A percentile compares a stretch with the other conserved stretches of the same genome.
Evolutionary conservation across 805 yeast genomes (phyloP).

Genomic region (Hanseniaspora jakobsenii): DNA sequence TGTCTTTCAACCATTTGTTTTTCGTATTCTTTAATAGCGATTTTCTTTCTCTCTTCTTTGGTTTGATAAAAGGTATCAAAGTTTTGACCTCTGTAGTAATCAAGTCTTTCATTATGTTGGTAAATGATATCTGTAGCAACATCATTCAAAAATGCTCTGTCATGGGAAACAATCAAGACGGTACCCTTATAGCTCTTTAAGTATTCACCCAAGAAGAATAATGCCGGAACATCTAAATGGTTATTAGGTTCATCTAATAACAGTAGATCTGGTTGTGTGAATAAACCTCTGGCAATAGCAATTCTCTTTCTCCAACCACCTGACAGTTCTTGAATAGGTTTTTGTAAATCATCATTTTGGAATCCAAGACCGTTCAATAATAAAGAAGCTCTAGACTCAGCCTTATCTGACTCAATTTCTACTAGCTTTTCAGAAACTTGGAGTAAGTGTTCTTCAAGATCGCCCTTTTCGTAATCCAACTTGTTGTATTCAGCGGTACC

Average conservation of each 20-base stretch:
- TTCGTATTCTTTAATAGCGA: constrained; percentile 87
- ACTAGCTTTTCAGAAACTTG: constrained; percentile 70
- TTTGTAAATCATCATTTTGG: constrained; percentile 64
- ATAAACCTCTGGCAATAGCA: constrained; percentile 93
- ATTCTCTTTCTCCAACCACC: constrained; percentile 99
- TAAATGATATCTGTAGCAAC: constrained; percentile 97
- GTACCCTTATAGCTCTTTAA: constrained; percentile 85
- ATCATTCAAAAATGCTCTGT: constrained; percentile 90
- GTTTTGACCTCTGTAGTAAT: constrained; percentile 87
- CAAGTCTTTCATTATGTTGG: constrained; percentile 94
- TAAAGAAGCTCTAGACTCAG: constrained; percentile 93
- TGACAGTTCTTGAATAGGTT: constrained; percentile 80
- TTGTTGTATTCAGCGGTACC: constrained; percentile 62
- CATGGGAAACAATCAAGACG: constrained; percentile 92
- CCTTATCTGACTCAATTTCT: constrained; percentile 95
- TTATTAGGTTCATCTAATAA: constrained; percentile 97
- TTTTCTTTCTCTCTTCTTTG: constrained; percentile 88
- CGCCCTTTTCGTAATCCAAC: constrained; percentile 81
- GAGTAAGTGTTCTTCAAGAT: constrained; percentile 62
- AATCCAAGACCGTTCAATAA: constrained; percentile 89
- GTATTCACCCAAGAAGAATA: constrained; percentile 83
- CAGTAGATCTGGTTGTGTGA: constrained; percentile 89
- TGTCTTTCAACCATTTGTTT: constrained; percentile 92
- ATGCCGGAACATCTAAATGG: constrained; percentile 99
- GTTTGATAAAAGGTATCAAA: constrained; percentile 89